Conservation (phyloP, 2,329 filamentous ascomycete genomes). For the Aspergillus viridinutans region DNA sequence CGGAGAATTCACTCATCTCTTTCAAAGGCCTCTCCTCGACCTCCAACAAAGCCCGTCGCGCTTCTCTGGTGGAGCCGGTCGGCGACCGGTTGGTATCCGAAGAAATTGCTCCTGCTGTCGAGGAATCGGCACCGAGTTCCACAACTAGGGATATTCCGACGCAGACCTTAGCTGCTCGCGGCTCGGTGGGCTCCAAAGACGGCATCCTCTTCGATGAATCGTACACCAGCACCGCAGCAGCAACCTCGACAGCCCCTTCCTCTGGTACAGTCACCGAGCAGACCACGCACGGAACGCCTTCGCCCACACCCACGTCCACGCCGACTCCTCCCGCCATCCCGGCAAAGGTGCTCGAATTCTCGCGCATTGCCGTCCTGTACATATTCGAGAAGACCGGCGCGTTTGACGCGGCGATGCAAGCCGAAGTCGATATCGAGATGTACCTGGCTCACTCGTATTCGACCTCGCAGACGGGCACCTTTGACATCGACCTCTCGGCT, state of each 20-base stretch:
- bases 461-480: slow-evolving; percentile 16
- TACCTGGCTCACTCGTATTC: slow-evolving; percentile 27
- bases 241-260: slow-evolving; percentile 12
- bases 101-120: background rate
- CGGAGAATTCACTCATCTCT: slow-evolving; percentile 82
- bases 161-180: slow-evolving; percentile 19
- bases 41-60: slow-evolving; percentile 26
- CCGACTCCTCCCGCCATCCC: slow-evolving; percentile 13
- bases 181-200: slow-evolving; percentile 29
- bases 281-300: background rate
- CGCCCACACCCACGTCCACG: slow-evolving; percentile 2
- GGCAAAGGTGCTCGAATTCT: slow-evolving; percentile 29
- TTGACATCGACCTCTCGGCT: slow-evolving; percentile 19
- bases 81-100: background rate
- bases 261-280: background rate
- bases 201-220: slow-evolving; percentile 35
- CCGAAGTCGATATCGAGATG: slow-evolving; percentile 26
- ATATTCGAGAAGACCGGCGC: slow-evolving; percentile 34
- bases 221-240: slow-evolving; percentile 11
- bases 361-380: slow-evolving; percentile 40
- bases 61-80: background rate
- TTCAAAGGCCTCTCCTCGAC: slow-evolving; percentile 57
- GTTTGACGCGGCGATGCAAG: slow-evolving; percentile 25
- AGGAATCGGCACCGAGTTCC: slow-evolving; percentile 7
- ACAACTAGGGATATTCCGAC: slow-evolving; percentile 9